These are phyloP conservation scores for Puccinellia tenuiflora DNA, from an alignment of 176 grass and related monocot species.

Conservation along the genomic window DNA sequence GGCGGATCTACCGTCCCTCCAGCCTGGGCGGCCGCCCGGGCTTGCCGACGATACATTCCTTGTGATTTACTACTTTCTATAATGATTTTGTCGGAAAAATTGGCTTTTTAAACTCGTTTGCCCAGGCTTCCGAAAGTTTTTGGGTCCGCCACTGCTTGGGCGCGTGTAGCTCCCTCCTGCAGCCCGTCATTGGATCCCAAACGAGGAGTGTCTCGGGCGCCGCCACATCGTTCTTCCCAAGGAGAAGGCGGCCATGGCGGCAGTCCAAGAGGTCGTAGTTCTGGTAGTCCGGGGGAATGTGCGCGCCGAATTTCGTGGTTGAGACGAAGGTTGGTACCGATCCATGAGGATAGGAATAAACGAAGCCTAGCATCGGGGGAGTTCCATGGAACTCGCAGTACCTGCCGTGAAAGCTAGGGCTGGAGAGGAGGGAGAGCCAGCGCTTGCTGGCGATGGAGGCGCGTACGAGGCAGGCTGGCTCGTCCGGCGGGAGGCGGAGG, in stretches of 20 bases:
- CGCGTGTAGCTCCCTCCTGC: background rate
- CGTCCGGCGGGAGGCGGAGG: background rate
- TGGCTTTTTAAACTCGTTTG: too few species aligned
- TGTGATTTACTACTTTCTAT: too few species aligned
- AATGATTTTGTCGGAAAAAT: too few species aligned
- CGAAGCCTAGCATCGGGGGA: background rate
- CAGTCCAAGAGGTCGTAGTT: constrained; percentile 37
- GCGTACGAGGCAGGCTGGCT: background rate
- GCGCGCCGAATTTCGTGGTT: background rate
- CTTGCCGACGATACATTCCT: too few species aligned
- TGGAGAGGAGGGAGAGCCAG: background rate
- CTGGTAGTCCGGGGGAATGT: background rate
- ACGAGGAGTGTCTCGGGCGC: background rate
- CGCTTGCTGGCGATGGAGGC: background rate
- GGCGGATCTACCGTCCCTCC: too few species aligned
- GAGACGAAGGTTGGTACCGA: background rate
- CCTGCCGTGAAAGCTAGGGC: background rate
- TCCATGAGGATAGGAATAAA: background rate
- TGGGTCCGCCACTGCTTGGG: too few species aligned
- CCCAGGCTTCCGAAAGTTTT: too few species aligned
- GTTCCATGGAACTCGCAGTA: background rate
- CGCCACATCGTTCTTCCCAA: background rate
- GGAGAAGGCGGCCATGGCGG: constrained; percentile 44
- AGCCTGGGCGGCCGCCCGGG: too few species aligned
- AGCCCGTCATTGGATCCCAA: background rate